Percentiles rank a stretch among this genome's conserved stretches.
These are phyloP conservation scores for Trichophyton equinum DNA, from an alignment of 2,329 filamentous ascomycete genomes.

Conservation along the genomic window DNA sequence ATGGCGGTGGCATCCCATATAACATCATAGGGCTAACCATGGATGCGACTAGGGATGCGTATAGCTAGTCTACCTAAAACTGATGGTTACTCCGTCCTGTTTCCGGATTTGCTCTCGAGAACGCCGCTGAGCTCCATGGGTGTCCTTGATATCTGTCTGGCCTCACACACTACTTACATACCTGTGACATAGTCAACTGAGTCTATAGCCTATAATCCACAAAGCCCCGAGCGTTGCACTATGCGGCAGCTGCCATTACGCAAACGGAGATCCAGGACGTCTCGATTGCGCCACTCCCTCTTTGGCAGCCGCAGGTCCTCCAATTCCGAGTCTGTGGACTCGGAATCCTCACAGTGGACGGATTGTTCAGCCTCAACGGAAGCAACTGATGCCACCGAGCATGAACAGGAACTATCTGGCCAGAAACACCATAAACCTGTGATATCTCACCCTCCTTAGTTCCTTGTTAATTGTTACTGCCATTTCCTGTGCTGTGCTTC, in stretches of 20 bases:
- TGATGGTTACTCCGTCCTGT: not conserved
- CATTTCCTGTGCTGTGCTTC: not conserved
- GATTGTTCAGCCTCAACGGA: not conserved
- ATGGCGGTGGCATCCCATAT: not conserved
- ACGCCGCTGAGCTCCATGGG: not conserved
- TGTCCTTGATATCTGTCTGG: not conserved
- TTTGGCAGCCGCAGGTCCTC: not conserved
- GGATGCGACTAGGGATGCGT: not conserved
- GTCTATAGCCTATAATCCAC: not conserved
- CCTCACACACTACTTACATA: not conserved
- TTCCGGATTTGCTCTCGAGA: not conserved
- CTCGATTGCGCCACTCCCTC: not conserved
- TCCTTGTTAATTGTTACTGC: not conserved
- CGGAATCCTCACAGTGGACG: not conserved
- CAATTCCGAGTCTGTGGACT: not conserved
- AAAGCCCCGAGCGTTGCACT: not conserved
- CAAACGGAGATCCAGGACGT: not conserved
- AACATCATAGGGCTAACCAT: not conserved
- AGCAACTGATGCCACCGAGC: not conserved
- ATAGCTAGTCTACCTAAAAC: not conserved
- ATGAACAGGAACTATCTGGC: not conserved
- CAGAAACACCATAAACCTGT: not conserved
- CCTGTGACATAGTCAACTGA: not conserved
- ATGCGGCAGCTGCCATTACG: not conserved
- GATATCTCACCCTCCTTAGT: not conserved